phyloP scores from a whole-genome alignment of 306 rosid species.

The Rubus parviflorus region DNA sequence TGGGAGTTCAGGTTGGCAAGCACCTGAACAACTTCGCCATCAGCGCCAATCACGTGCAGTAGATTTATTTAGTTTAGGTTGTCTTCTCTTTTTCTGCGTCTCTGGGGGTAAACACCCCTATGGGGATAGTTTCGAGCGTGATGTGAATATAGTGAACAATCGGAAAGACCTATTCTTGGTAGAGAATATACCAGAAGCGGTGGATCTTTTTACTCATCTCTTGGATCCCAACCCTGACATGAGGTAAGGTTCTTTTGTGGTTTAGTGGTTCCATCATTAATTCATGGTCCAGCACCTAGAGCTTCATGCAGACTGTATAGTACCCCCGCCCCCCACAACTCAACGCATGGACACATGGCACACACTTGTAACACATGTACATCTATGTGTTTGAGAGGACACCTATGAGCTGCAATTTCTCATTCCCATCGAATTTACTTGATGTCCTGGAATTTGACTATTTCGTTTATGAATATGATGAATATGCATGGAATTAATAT shows the following conservation, averaged over 20 bases:
- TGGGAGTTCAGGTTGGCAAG: constrained; percentile 48
- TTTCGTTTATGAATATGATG: not conserved
- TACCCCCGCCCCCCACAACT: not conserved
- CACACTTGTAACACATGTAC: not conserved
- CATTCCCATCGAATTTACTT: not conserved
- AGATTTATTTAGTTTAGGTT: constrained; percentile 39
- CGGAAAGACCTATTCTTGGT: constrained; percentile 38
- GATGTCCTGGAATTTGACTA: constrained; percentile 8
- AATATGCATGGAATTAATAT: not conserved
- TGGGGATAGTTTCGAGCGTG: constrained; percentile 36
- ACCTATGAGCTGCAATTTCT: not conserved
- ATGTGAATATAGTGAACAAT: constrained; percentile 35
- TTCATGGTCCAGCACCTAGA: not conserved
- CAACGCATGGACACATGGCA: not conserved
- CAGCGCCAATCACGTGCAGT: constrained; percentile 39
- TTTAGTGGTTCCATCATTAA: not conserved
- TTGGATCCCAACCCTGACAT: constrained; percentile 29
- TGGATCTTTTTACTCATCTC: constrained; percentile 34
- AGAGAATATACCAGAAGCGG: constrained; percentile 33
- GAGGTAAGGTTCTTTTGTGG: constrained; percentile 22
- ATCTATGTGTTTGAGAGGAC: not conserved
- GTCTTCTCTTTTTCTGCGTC: constrained; percentile 39
- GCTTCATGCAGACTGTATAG: not conserved
- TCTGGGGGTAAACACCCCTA: constrained; percentile 42
- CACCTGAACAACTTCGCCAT: constrained; percentile 38